These are phyloP conservation scores for Yamadazyma triangularis DNA, from an alignment of 1,139 yeast species.

Conservation along the genomic window DNA sequence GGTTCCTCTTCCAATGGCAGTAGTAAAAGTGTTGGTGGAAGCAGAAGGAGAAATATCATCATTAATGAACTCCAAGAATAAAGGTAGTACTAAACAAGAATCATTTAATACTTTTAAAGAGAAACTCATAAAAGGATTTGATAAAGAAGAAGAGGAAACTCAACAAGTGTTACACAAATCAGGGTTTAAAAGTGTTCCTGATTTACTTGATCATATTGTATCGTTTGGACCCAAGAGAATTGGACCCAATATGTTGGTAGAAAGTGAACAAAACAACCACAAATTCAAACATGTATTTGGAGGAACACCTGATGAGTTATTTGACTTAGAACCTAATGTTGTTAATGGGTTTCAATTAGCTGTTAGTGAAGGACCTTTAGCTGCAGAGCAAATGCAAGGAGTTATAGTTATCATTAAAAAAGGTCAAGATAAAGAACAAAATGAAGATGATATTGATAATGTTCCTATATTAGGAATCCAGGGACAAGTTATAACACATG, in stretches of 20 bases:
- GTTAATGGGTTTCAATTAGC: constrained; percentile 85
- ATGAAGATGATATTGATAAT: constrained; percentile 17
- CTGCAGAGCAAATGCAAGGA: constrained; percentile 87
- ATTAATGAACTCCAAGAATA: constrained; percentile 10
- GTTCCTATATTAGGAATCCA: constrained; percentile 34
- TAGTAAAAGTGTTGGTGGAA: constrained; percentile 46
- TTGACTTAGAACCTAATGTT: constrained; percentile 61
- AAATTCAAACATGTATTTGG: constrained; percentile 30
- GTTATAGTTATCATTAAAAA: constrained; percentile 49
- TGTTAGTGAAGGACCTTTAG: constrained; percentile 79
- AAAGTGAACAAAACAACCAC: constrained; percentile 31
- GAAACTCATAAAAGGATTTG: constrained; percentile 27
- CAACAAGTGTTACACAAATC: constrained; percentile 3
- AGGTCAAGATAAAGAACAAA: constrained; percentile 20
- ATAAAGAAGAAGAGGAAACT: constrained; percentile 13
- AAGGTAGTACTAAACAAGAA: constrained; percentile 9
- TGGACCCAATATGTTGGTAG: constrained; percentile 75
- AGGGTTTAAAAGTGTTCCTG: constrained; percentile 17
- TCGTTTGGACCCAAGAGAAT: constrained; percentile 74
- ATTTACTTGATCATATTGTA: constrained; percentile 44
- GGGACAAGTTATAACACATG: constrained; percentile 70
- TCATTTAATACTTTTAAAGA: constrained; percentile 17
- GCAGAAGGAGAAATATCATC: constrained; percentile 35
- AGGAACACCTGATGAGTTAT: constrained; percentile 17
- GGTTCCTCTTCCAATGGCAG: constrained; percentile 51